Evolutionary conservation across 768 basidiomycete species (phyloP), one percentile per base, ranked within the genome.

Genomic region (Russula vinacea): DNA sequence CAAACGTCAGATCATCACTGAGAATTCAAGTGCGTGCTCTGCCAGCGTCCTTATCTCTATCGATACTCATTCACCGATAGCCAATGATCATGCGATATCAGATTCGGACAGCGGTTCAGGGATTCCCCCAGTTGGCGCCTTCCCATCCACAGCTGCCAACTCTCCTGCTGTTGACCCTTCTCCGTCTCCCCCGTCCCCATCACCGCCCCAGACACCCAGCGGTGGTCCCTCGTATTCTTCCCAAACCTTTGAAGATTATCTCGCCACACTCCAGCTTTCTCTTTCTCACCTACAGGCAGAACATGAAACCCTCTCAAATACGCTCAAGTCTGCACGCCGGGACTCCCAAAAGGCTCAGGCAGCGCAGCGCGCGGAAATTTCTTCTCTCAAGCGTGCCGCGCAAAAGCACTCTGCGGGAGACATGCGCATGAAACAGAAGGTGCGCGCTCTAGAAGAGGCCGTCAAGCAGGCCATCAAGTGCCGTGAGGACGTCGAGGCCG

Each of bases 261-360:
- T 86, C 26, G 73, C 76, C 22, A 83, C 88, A 62, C 81, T 96
- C 3, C 84, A 86, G 52, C 83, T 86, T 58, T 80, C 83, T 10
- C 83, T 95, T n/a, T 76, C 84, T 1, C 67, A 81, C 6, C 77
- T 91, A 24, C 81, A 81, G 57, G 70, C 81, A 0, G 91, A 96
- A 67, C 87, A 87, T 56, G 84, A 89, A 13, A 76, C 83, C 1
- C 79, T 97, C 17, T 79, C 85, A 5, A 69, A 81, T 0, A 81
- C 87, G 14, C 82, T 98, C 68, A 96, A 94, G 73, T 75, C 87
- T 22, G 83, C 88, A 0, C 83, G 94, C 50, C 83, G 88, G 13
- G 92, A 95, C 52, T 81, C 89, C 0, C 93, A 95, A 71, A 90
- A 92, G 68, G 85, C 88, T 0, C 89, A 95, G 58, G 85, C 92